These are phyloP conservation scores for Skeletonema menzelii DNA, from an alignment of 108 stramenopile species.

Conservation along the genomic window DNA sequence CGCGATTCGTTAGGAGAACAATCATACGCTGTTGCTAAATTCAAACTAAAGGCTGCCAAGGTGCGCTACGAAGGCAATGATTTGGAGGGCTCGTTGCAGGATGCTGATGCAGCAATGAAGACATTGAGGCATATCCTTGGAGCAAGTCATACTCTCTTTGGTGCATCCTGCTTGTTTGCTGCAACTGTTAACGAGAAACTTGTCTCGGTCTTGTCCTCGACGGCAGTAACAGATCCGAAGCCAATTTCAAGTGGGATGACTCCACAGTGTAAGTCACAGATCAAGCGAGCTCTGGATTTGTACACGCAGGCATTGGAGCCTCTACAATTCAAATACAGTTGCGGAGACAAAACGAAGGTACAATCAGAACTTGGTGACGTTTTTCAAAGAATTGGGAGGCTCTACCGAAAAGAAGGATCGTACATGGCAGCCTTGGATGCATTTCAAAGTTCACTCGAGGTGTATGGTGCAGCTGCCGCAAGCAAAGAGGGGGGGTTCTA, in stretches of 20 bases:
- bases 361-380: conserved; percentile 36
- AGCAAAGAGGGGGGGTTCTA: background rate
- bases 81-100: conserved; percentile 29
- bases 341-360: background rate
- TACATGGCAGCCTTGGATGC: conserved; percentile 35
- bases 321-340: conserved; percentile 22
- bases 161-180: conserved; percentile 33
- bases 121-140: conserved; percentile 24
- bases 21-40: conserved; percentile 39
- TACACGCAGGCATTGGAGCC: conserved; percentile 42
- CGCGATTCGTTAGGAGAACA: conserved; percentile 37
- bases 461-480: conserved; percentile 13
- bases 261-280: conserved; percentile 25
- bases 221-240: background rate
- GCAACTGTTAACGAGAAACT: conserved; percentile 35
- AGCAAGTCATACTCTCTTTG: conserved; percentile 26
- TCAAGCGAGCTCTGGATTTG: conserved; percentile 37
- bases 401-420: conserved; percentile 32
- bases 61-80: conserved; percentile 30
- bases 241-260: background rate
- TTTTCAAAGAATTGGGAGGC: conserved; percentile 31
- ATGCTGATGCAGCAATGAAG: conserved; percentile 29
- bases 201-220: conserved; percentile 7
- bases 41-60: conserved; percentile 37
- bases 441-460: conserved; percentile 28